Base-by-base conservation (phyloP, 2,329 filamentous ascomycete genomes). In the Sporothrix inflata region DNA sequence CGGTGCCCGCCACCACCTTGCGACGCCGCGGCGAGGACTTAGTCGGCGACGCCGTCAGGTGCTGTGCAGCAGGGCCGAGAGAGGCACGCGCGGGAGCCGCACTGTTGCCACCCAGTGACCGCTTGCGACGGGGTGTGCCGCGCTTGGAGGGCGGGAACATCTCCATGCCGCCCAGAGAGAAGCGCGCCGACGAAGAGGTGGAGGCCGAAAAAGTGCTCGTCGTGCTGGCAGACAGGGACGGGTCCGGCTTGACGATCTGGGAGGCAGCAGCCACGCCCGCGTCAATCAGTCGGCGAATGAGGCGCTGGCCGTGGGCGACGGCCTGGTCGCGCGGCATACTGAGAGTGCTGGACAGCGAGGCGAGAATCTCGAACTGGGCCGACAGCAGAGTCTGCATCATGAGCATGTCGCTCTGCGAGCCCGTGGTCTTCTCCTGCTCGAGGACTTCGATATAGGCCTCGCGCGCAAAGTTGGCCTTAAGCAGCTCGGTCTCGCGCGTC, bases 211-310 rank as follows among this genome's bases (percentile, higher is more conserved):
- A 53, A 16, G 63, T 14, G 34, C 9, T 7, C 0, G 51, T 34
- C 47, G 60, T 12, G 34, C 21, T 19, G 7, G 34, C 38, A 4
- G 47, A 49, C 11, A 40, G 49, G 0, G 70, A 55, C 51, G 93
- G 94, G 77, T 98, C 95, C 1, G 95, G 94, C 79, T 97, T 97
- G 80, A 99, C 92, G 34, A 98, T 89, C 77, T 97, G 93, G 0
- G 92, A 90, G 7, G 91, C 89, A 0, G 93, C 90, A 34, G 89
- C 87, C 57, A 90, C 91, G 72, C 94, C 95, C 3, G 89, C 89
- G 73, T 93, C 89, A 19, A 98, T 85, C 72, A 99, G 87, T 73
- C 92, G 91, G 73, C 89, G 87, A 68, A 99, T 90, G 63, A 94
- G 90, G 27, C 85, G 86, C 79, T 91, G 94, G 34, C 94, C 96